Percentiles rank a stretch among this genome's conserved stretches.
These are phyloP conservation scores for Spiromastix sp. DNA, from an alignment of 2,329 filamentous ascomycete species.

Conservation along the genomic window DNA sequence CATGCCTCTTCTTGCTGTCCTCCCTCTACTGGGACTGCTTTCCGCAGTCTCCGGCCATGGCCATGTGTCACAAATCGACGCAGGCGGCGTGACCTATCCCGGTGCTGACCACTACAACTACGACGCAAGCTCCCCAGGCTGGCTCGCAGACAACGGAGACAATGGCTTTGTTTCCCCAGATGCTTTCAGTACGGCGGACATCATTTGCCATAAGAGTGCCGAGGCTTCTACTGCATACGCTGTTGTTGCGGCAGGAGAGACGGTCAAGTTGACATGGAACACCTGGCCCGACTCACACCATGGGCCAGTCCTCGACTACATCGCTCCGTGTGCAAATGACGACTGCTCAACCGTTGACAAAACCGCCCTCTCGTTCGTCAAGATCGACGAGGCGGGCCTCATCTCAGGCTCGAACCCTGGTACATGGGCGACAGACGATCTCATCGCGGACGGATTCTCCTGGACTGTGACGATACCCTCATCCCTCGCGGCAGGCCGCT, in stretches of 20 bases:
- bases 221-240: conserved; percentile 41
- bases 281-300: conserved; percentile 55
- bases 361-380: conserved; percentile 48
- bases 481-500: conserved; percentile 39
- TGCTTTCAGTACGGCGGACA: conserved; percentile 40
- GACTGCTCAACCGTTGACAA: conserved; percentile 47
- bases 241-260: conserved; percentile 50
- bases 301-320: conserved; percentile 54
- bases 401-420: conserved; percentile 34
- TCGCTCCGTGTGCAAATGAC: conserved; percentile 49
- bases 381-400: conserved; percentile 50
- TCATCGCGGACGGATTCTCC: conserved; percentile 43
- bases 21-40: neutral
- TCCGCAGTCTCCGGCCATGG: conserved; percentile 28
- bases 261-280: conserved; percentile 52
- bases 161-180: conserved; percentile 43
- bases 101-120: conserved; percentile 23
- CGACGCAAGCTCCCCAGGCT: conserved; percentile 41
- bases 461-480: conserved; percentile 39
- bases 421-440: conserved; percentile 45
- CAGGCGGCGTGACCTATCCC: conserved; percentile 24
- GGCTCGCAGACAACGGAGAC: conserved; percentile 44
- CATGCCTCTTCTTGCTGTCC: neutral
- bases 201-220: conserved; percentile 53
- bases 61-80: conserved; percentile 25